Percentiles rank a stretch among this genome's conserved stretches.
phyloP scores from a whole-genome alignment of 176 grass and related monocot species.

The Puccinellia tenuiflora region DNA sequence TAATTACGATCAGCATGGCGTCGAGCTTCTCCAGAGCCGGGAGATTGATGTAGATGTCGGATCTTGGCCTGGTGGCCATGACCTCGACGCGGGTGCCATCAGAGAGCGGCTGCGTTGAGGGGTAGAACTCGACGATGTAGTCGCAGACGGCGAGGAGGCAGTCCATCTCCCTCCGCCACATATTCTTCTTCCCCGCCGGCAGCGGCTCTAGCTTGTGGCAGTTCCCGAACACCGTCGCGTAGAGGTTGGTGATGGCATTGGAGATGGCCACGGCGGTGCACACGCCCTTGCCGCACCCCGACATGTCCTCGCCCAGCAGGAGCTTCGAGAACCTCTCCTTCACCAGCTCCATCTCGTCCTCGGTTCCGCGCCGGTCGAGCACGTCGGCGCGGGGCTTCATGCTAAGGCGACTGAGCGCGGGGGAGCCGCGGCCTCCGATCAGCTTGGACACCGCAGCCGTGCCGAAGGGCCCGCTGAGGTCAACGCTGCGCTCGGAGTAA shows the following conservation, averaged over 20 bases:
- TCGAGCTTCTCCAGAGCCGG: slow-evolving; percentile 94
- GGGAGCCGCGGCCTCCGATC: slow-evolving; percentile 31
- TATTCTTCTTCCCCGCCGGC: slow-evolving; percentile 70
- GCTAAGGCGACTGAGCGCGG: slow-evolving; percentile 49
- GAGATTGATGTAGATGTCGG: slow-evolving; percentile 95
- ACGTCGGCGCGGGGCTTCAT: slow-evolving; percentile 62
- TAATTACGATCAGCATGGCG: slow-evolving; percentile 77
- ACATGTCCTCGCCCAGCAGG: slow-evolving; percentile 97
- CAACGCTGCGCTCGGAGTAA: slow-evolving; percentile 64
- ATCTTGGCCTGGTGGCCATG: slow-evolving; percentile 89
- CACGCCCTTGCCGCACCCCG: slow-evolving; percentile 84
- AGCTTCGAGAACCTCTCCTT: slow-evolving; percentile 98
- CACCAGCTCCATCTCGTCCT: slow-evolving; percentile 85
- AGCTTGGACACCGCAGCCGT: slow-evolving; percentile 42
- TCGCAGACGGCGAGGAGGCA: slow-evolving; percentile 91
- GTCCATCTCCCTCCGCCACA: slow-evolving; percentile 99
- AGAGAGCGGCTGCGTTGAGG: slow-evolving; percentile 67
- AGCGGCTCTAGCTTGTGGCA: slow-evolving; percentile 89
- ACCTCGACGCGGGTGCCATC: slow-evolving; percentile 88
- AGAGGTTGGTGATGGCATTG: slow-evolving; percentile 98
- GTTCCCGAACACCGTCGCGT: slow-evolving; percentile 87
- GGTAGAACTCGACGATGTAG: slow-evolving; percentile 93
- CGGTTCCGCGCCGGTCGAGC: slow-evolving; percentile 48
- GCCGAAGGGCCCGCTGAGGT: slow-evolving; percentile 56
- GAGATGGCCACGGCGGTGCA: slow-evolving; percentile 93